phyloP scores from a whole-genome alignment of 257 asterid species.

The Solanum etuberosum region DNA sequence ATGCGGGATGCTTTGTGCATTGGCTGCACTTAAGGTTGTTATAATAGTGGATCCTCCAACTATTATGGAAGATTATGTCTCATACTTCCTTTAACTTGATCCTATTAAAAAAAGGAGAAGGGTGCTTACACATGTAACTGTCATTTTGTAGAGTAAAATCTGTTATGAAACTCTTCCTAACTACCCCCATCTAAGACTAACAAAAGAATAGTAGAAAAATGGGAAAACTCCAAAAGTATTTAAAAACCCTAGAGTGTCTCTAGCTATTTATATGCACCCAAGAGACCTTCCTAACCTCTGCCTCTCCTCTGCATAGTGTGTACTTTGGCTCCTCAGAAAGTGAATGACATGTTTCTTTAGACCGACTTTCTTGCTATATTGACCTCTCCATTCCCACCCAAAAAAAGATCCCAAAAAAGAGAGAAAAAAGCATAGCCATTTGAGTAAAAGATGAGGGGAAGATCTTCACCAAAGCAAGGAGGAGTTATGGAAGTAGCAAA shows the following conservation, averaged over 20 bases:
- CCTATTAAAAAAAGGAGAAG: neutral
- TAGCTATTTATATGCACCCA: slow-evolving; percentile 76
- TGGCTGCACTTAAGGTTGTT: neutral
- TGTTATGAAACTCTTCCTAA: slow-evolving; percentile 2
- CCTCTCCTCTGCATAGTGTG: slow-evolving; percentile 50
- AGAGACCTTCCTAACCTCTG: slow-evolving; percentile 42
- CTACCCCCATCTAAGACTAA: slow-evolving; percentile 15
- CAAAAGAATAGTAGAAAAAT: slow-evolving; percentile 18
- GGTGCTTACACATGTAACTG: neutral
- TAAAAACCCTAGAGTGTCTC: slow-evolving; percentile 31
- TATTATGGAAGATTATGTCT: neutral
- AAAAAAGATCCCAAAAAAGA: neutral
- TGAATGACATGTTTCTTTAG: slow-evolving; percentile 19
- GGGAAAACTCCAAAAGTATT: slow-evolving; percentile 32
- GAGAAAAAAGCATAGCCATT: neutral
- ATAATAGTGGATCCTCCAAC: neutral
- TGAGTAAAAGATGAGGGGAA: slow-evolving; percentile 54
- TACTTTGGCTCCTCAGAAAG: slow-evolving; percentile 48
- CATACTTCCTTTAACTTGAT: neutral
- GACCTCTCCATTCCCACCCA: slow-evolving; percentile 13
- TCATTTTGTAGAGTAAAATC: neutral
- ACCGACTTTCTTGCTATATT: slow-evolving; percentile 17
- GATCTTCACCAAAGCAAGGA: slow-evolving; percentile 51
- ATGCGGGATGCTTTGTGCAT: neutral
- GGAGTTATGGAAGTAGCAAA: slow-evolving; percentile 34